Evolutionary conservation across 176 grass and related monocot genomes (phyloP).

Genomic region (Raddia guianensis): DNA sequence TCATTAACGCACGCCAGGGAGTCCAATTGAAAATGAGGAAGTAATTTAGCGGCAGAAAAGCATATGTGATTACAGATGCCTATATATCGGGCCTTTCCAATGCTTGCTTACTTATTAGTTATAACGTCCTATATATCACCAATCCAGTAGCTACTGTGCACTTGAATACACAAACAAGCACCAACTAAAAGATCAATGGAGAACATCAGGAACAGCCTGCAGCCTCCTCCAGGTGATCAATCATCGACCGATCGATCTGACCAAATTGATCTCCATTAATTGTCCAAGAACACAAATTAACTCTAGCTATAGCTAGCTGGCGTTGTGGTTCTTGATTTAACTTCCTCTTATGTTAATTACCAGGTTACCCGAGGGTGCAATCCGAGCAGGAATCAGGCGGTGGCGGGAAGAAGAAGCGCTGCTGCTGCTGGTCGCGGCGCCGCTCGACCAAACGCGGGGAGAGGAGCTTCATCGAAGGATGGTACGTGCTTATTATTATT

Average conservation of each 20-base stretch:
- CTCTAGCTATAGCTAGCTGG: no score
- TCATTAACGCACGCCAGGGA: neutral
- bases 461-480: conserved; percentile 51
- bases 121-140: no score
- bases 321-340: neutral
- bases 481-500: neutral
- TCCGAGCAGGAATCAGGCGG: neutral
- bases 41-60: neutral
- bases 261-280: neutral
- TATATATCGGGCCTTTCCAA: no score
- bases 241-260: neutral
- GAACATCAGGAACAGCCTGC: conserved; percentile 24
- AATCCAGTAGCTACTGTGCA: neutral
- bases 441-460: conserved; percentile 32
- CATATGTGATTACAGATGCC: neutral
- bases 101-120: no score
- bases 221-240: conserved; percentile 34
- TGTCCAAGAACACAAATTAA: neutral
- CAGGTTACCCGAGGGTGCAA: conserved; percentile 42
- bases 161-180: no score
- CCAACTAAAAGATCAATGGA: conserved; percentile 20
- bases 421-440: conserved; percentile 14
- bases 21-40: neutral
- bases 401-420: conserved; percentile 28
- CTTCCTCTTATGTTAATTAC: neutral